Base-by-base conservation (phyloP, 805 yeast species). In the Saturnispora saitoi region DNA sequence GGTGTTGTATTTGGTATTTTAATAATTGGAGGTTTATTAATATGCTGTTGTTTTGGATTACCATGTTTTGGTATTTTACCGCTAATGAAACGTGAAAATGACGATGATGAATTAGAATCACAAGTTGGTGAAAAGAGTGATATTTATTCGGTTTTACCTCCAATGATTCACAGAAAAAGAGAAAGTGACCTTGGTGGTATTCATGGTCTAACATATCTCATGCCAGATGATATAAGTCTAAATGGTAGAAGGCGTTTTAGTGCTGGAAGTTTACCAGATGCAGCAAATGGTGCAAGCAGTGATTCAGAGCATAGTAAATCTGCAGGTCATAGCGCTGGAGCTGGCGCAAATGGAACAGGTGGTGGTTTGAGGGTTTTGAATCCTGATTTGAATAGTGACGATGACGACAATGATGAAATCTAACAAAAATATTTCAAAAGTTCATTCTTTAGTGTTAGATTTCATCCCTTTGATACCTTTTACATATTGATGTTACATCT, bases 231-330 rank as follows among this genome's bases (percentile, higher is more conserved):
- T 32, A 22, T 52, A 14, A 48, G 52, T 41, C 43, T 49, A 40
- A 44, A 45, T 31, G 55, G 56, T 10, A 63, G 54, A 11, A 58
- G 68, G 52, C 47, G 69, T 28, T 66, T 66, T 49, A 64, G 68
- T 44, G 63, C 64, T 43, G 65, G 65, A 14, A 61, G 66, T 9
- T 52, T 65, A 45, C 68, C 69, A 0, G 68, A 65, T 55, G 68
- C 66, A 3, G 65, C 65, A 1, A 61, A 56, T n/a, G 61, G 58
- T 2, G 42, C 36, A 32, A 37, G 47, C 30, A 51, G 53, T 47
- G 48, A 45, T 30, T 48, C 51, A 15, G 50, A 47, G 15, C 32
- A 41, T n/a, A 46, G 51, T 34, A 48, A 51, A 24, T 47, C 42
- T 29, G 38, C 24, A 1, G 38, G 38, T 15, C 36, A 40, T 15